Base-by-base conservation (phyloP, 371 early-diverging fungal species). In the Mucor sp. region DNA sequence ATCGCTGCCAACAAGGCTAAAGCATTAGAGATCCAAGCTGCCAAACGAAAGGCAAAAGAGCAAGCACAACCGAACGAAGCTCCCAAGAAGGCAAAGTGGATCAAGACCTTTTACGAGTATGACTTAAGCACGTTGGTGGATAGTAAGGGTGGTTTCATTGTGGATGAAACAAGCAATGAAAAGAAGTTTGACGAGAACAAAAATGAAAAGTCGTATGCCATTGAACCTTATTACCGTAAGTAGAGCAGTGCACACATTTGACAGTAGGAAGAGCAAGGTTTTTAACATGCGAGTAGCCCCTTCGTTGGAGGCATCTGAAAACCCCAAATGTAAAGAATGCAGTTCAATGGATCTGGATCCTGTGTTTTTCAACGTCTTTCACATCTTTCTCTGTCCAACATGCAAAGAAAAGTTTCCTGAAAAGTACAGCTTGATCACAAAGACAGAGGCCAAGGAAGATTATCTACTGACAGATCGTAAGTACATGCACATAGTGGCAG, bases 361-460 rank as follows among this genome's bases (percentile, higher is more conserved):
- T 12, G 81, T 86, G 1, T 91, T 91, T 60, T 71, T 83, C 30
- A 85, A 86, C 48, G 82, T 94, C 61, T 97, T 92, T 74, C 77
- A 84, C 33, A 77, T 91, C 12, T 65, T 66, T 23, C 93, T 97
- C 27, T 97, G 97, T 74, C 68, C 82, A 28, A 71, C 69, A 19
- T 97, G 97, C 71, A 87, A 87, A 62, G 90, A 92, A 21, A 70
- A 76, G 8, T 79, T 81, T 21, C 91, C 94, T 0, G 97, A 97
- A 27, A 91, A 92, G 65, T 97, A 95, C 69, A 90, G 91, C 37
- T 85, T 97, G 56, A 81, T 97, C 58, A 97, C 97, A n/a, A 97
- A 97, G 72, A 96, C 97, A 5, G 97, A 97, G 71, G 92, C 91
- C 37, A 91, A 87, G 67, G 87, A 90, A 74, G 97, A 97, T 68